These are phyloP conservation scores for Albatrellus ellisii DNA, from an alignment of 768 basidiomycete species.

Conservation along the genomic window DNA sequence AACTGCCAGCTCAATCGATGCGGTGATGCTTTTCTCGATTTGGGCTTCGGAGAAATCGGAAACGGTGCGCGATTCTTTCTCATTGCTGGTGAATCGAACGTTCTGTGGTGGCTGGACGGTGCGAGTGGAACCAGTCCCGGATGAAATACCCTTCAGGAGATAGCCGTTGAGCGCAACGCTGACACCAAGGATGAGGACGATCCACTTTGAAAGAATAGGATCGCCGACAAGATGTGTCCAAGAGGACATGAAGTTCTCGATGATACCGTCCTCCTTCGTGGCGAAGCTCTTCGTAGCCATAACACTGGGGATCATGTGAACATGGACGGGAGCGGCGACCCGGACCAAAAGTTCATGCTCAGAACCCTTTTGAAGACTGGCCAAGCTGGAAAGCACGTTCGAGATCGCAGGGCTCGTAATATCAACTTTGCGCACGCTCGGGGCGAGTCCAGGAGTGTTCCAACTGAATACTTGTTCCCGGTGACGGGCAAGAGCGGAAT, in stretches of 20 bases:
- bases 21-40: not conserved
- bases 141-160: constrained; percentile 75
- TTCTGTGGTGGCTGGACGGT: constrained; percentile 13
- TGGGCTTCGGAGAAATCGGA: not conserved
- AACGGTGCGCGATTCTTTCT: not conserved
- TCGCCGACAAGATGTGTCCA: constrained; percentile 93
- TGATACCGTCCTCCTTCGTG: constrained; percentile 27
- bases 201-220: constrained; percentile 90
- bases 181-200: constrained; percentile 75
- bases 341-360: constrained; percentile 38
- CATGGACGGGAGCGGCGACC: constrained; percentile 44
- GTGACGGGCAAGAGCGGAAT: constrained; percentile 37
- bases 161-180: constrained; percentile 89
- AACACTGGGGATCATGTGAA: constrained; percentile 29
- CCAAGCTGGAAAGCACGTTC: constrained; percentile 25
- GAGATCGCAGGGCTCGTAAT: constrained; percentile 48
- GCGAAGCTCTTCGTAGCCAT: constrained; percentile 13
- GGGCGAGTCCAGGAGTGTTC: constrained; percentile 14
- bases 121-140: constrained; percentile 25
- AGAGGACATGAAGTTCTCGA: constrained; percentile 79
- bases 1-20: not conserved
- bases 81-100: constrained; percentile 12
- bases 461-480: constrained; percentile 20
- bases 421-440: constrained; percentile 45
- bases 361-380: constrained; percentile 16